Evolutionary conservation across 2,329 filamentous ascomycete genomes (phyloP), one percentile per base, ranked within the genome.

Genomic region (Xylariaceae sp.): DNA sequence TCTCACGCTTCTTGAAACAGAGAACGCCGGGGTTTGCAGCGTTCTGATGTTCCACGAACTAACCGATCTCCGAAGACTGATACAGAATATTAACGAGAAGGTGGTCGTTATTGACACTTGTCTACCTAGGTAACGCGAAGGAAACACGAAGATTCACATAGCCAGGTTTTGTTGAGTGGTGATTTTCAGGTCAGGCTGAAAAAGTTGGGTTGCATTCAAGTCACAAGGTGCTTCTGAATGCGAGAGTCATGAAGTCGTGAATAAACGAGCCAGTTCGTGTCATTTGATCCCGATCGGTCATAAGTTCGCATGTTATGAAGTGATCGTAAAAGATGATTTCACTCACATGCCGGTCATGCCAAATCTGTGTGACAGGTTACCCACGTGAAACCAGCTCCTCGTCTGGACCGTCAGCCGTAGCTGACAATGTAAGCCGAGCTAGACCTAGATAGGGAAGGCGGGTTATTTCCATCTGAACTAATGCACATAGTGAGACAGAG

Each of bases 41-140:
- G 74, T 74, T 7, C 70, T 78, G 35, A 67, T 73, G 10, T 71
- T 78, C 53, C 76, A 79, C 64, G 78, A 77, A 60, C 65, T 78
- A 10, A 65, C 65, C 42, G 67, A 73, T 59, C 64, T 78, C 5
- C 57, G 57, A 4, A 55, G 62, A 17, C 65, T 78, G 8, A 65
- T 76, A 17, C 53, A 53, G 2, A 64, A 73, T 59, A 68, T 77
- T 8, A 15, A 6, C 13, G n/a, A 51, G 51, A 5, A 57, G 30
- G 7, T 3, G 37, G 8, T 9, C 37, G 23, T 30, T 5, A 30
- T 42, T 42, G 37, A 42, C 37, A 42, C 11, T 42, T 30, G 23
- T 30, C 23, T 18, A 18, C 17, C 17, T 30, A 30, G 23, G 23
- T 30, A 30, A 30, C 23, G 23, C 23, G 23, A 30, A 30, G 23